Percentiles rank a stretch among this genome's conserved stretches.
phyloP scores from a whole-genome alignment of 2,329 filamentous ascomycete genomes.

The Cyphellophora europaea region DNA sequence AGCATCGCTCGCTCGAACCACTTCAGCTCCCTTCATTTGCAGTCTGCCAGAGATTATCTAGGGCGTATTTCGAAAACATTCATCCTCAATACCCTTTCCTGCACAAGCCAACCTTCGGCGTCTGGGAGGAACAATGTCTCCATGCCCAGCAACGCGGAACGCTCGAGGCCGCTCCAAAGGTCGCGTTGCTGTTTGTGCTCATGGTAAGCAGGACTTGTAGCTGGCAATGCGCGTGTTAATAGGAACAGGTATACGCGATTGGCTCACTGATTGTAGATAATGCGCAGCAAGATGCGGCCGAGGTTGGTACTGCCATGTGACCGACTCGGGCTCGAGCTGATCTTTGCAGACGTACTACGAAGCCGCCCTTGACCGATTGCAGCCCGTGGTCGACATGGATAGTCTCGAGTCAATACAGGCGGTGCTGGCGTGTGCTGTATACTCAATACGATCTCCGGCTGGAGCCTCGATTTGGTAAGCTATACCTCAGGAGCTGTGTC shows the following conservation, averaged over 20 bases:
- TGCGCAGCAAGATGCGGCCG: too few relatives aligned
- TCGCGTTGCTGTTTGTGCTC: too few relatives aligned
- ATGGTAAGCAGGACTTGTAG: too few relatives aligned
- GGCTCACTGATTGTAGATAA: too few relatives aligned
- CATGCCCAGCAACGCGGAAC: constrained; percentile 7
- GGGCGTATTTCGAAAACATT: constrained; percentile 29
- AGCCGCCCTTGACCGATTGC: too few relatives aligned
- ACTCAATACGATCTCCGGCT: constrained; percentile 19
- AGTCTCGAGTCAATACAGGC: constrained; percentile 18
- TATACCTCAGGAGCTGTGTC: neutral
- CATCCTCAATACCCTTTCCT: constrained; percentile 31
- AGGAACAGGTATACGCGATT: constrained; percentile 19
- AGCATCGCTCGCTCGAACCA: too few relatives aligned
- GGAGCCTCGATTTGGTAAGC: constrained; percentile 21
- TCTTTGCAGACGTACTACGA: too few relatives aligned
- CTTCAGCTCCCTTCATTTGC: too few relatives aligned
- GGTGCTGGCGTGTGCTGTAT: constrained; percentile 20
- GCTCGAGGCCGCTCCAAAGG: constrained; percentile 2
- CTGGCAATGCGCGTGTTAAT: too few relatives aligned
- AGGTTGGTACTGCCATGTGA: too few relatives aligned
- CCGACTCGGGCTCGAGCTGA: too few relatives aligned
- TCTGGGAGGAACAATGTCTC: constrained; percentile 22
- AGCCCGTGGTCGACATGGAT: constrained; percentile 16
- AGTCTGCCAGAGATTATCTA: constrained; percentile 8
- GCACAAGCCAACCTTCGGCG: constrained; percentile 24